Evolutionary conservation across 1,284 basidiomycete genomes (phyloP).

Genomic region (Sparassis latifolia): DNA sequence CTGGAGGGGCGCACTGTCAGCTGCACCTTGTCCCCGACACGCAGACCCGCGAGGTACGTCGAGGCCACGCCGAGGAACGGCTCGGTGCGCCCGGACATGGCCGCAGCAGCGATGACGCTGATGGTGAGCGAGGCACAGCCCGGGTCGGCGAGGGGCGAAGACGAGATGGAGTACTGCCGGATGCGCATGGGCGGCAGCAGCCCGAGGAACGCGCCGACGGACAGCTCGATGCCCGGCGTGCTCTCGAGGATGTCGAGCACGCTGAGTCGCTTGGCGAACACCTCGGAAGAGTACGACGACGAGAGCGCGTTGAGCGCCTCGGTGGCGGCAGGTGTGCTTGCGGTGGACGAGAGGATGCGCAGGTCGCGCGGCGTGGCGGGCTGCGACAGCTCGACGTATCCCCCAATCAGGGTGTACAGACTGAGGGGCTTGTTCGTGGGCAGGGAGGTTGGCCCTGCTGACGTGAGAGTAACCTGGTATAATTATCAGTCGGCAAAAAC

Average conservation of each 20-base stretch:
- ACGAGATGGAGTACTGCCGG: slow-evolving; percentile 49
- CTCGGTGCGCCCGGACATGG: slow-evolving; percentile 24
- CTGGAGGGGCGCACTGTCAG: slow-evolving; percentile 38
- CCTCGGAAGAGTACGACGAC: slow-evolving; percentile 28
- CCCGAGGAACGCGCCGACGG: slow-evolving; percentile 23
- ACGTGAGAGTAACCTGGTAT: slow-evolving; percentile 32
- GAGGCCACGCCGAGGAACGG: slow-evolving; percentile 41
- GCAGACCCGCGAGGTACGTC: slow-evolving; percentile 38
- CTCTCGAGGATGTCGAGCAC: slow-evolving; percentile 40
- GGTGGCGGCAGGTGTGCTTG: slow-evolving; percentile 13
- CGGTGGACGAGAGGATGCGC: slow-evolving; percentile 12
- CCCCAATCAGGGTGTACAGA: slow-evolving; percentile 30
- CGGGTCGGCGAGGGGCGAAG: slow-evolving; percentile 42
- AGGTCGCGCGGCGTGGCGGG: slow-evolving; percentile 35
- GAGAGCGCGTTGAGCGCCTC: slow-evolving; percentile 23
- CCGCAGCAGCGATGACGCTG: slow-evolving; percentile 31
- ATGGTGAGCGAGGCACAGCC: slow-evolving; percentile 38
- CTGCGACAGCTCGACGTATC: slow-evolving; percentile 45
- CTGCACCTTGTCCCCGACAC: slow-evolving; percentile 37
- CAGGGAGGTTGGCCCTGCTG: slow-evolving; percentile 34
- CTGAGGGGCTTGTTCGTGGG: slow-evolving; percentile 33
- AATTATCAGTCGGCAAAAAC: neutral
- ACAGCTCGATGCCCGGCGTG: slow-evolving; percentile 32
- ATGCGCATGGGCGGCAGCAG: slow-evolving; percentile 44
- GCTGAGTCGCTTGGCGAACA: slow-evolving; percentile 34